These are phyloP conservation scores for Histomonas meleagridis DNA, from an alignment of 208 protist species.

Conservation along the genomic window DNA sequence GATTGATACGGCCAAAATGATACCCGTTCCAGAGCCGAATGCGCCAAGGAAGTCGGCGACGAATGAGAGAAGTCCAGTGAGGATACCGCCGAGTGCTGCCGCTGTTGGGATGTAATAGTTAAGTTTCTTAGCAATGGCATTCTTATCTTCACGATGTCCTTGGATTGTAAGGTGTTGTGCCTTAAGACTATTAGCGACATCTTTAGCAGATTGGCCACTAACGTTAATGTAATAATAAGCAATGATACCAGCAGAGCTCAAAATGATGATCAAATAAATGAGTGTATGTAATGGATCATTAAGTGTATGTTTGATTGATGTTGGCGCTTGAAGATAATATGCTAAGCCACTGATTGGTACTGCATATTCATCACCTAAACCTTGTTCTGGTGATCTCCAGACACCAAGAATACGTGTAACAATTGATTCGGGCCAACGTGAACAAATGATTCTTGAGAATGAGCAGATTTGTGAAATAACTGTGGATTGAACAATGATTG, in stretches of 20 bases:
- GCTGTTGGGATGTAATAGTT: conserved; percentile 88
- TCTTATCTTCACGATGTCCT: background rate
- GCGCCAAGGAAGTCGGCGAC: conserved; percentile 93
- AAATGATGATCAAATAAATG: background rate
- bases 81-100: conserved; percentile 95
- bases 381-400: background rate
- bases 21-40: conserved; percentile 89
- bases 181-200: background rate
- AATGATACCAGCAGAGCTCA: background rate
- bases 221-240: conserved; percentile 13
- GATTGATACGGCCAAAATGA: conserved; percentile 96
- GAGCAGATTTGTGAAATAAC: background rate
- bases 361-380: background rate
- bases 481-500: no score
- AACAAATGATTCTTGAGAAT: background rate
- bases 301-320: background rate
- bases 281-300: background rate
- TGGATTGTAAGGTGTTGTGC: conserved; percentile 33
- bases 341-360: background rate
- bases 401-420: background rate
- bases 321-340: background rate
- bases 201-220: background rate
- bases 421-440: background rate
- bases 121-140: background rate
- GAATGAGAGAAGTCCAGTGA: conserved; percentile 94